phyloP scores from a whole-genome alignment of 371 early-diverging fungal species.

The Circinella umbellata region DNA sequence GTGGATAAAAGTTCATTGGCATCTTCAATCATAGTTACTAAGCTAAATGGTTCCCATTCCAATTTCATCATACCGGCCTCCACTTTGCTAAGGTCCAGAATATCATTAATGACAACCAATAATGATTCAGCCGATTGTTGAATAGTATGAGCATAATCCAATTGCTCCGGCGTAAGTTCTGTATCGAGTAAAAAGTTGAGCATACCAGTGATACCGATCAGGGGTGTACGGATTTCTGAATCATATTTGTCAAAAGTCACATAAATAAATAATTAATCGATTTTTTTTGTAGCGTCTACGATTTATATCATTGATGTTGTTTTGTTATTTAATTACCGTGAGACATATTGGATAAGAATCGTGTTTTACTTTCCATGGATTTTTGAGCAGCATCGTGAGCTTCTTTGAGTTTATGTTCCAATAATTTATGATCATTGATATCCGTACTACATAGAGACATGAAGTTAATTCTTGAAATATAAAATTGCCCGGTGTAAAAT shows the following conservation, averaged over 20 bases:
- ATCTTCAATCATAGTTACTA: slow-evolving; percentile 66
- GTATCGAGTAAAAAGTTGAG: slow-evolving; percentile 68
- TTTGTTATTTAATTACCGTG: slow-evolving; percentile 46
- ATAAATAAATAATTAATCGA: neutral
- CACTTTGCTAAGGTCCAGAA: slow-evolving; percentile 71
- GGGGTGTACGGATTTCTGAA: slow-evolving; percentile 68
- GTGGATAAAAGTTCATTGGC: slow-evolving; percentile 66
- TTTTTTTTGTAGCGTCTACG: neutral
- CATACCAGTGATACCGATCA: slow-evolving; percentile 73
- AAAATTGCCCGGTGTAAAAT: no score
- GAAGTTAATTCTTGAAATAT: no score
- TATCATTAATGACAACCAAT: slow-evolving; percentile 72
- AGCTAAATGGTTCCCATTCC: slow-evolving; percentile 65
- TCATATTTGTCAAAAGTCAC: neutral
- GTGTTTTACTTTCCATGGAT: slow-evolving; percentile 73
- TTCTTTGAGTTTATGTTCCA: slow-evolving; percentile 70
- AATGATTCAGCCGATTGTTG: slow-evolving; percentile 68
- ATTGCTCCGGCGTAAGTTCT: slow-evolving; percentile 63
- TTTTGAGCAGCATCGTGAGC: slow-evolving; percentile 72
- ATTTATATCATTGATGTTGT: neutral
- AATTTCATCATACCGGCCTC: slow-evolving; percentile 77
- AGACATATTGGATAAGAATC: slow-evolving; percentile 72
- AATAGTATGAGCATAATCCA: slow-evolving; percentile 70
- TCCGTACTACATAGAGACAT: slow-evolving; percentile 46
- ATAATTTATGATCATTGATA: slow-evolving; percentile 67